Evolutionary conservation across 2,329 filamentous ascomycete species (phyloP).

Genomic region (Pseudogymnoascus sp.): DNA sequence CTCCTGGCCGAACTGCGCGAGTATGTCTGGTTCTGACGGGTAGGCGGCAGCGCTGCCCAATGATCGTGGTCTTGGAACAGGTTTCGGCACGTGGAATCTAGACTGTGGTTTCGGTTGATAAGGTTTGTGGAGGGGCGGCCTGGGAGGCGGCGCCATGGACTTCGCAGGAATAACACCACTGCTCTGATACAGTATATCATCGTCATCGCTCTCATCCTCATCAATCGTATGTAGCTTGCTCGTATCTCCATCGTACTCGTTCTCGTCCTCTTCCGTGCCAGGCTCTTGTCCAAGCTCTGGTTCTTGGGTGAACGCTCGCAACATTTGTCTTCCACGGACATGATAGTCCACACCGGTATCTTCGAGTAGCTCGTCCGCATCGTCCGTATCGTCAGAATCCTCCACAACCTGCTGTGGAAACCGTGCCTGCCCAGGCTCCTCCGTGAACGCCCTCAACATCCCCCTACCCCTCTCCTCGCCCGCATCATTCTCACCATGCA

Average conservation of each 20-base stretch:
- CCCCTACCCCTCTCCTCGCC: conserved; percentile 25
- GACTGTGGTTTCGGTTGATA: not conserved
- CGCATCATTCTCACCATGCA: conserved; percentile 49
- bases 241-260: not conserved
- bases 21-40: conserved; percentile 22
- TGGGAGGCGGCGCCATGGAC: not conserved
- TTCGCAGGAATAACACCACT: not conserved
- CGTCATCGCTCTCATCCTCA: not conserved
- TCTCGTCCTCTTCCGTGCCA: not conserved
- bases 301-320: not conserved
- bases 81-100: not conserved
- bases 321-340: not conserved
- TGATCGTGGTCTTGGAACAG: not conserved
- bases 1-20: conserved; percentile 22
- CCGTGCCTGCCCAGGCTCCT: conserved; percentile 10
- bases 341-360: conserved; percentile 3
- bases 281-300: not conserved
- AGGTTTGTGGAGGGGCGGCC: not conserved
- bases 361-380: conserved; percentile 21
- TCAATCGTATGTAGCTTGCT: not conserved
- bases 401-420: conserved; percentile 10
- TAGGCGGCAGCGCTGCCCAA: conserved; percentile 8
- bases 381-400: conserved; percentile 17
- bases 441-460: conserved; percentile 15
- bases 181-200: conserved; percentile 2